phyloP scores from a whole-genome alignment of 495 filamentous ascomycete species.

The Rhizodiscina lignyota region DNA sequence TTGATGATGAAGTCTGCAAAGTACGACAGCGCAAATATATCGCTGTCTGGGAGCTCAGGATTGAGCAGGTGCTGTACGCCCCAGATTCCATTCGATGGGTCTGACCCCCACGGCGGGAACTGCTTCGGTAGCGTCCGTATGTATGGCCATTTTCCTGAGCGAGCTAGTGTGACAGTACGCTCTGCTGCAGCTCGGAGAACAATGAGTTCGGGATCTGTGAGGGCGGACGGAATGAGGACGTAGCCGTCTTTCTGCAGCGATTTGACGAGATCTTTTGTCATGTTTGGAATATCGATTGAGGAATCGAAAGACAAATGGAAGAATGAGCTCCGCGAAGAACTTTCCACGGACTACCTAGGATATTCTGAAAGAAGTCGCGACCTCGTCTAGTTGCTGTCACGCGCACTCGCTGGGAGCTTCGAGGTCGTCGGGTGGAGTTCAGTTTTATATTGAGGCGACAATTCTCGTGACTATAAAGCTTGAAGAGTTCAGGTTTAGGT shows the following conservation, averaged over 20 bases:
- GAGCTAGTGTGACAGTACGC: slow-evolving; percentile 37
- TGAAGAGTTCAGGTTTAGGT: too few species aligned
- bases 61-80: slow-evolving; percentile 73
- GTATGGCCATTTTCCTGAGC: slow-evolving; percentile 52
- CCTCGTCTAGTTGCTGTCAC: too few species aligned
- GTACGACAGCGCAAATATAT: slow-evolving; percentile 42
- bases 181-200: slow-evolving; percentile 37
- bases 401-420: too few species aligned
- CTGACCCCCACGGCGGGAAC: slow-evolving; percentile 62
- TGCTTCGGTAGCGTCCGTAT: slow-evolving; percentile 72
- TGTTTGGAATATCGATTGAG: slow-evolving; percentile 1
- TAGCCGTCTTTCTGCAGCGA: slow-evolving; percentile 20
- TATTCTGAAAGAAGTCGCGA: too few species aligned
- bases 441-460: too few species aligned
- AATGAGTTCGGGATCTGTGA: slow-evolving; percentile 29
- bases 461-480: too few species aligned
- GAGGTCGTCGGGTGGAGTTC: too few species aligned
- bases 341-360: too few species aligned
- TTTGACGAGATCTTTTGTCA: slow-evolving; percentile 8
- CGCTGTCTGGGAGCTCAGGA: slow-evolving; percentile 37
- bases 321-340: too few species aligned
- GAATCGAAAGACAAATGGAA: too few species aligned
- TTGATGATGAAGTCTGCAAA: slow-evolving; percentile 43
- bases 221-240: slow-evolving; percentile 23
- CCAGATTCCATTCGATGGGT: slow-evolving; percentile 51